These are phyloP conservation scores for Phaeodactylum tricornutum DNA, from an alignment of 108 stramenopile species.

Conservation along the genomic window DNA sequence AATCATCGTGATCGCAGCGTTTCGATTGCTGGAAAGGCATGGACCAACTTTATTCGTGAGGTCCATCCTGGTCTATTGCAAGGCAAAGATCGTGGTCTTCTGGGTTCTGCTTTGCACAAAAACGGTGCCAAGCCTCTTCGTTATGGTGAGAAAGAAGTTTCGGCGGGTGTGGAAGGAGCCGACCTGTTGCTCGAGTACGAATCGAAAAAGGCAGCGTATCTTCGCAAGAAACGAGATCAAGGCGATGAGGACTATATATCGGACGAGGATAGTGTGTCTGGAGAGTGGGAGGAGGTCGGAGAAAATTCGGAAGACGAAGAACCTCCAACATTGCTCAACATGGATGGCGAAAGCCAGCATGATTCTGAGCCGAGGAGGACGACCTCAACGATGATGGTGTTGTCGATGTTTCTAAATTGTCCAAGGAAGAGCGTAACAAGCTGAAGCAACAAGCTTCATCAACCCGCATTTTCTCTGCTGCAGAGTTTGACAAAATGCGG, in stretches of 20 bases:
- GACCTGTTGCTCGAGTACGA: constrained; percentile 87
- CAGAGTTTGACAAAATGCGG: constrained; percentile 82
- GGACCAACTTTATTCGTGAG: constrained; percentile 92
- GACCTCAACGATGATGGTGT: constrained; percentile 15
- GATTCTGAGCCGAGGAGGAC: constrained; percentile 5
- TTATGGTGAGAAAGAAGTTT: constrained; percentile 78
- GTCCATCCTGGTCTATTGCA: constrained; percentile 81
- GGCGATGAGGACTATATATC: constrained; percentile 36
- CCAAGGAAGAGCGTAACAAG: constrained; percentile 58
- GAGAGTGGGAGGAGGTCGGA: constrained; percentile 31
- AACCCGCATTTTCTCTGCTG: constrained; percentile 67
- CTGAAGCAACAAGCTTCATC: constrained; percentile 68
- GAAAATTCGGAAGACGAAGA: constrained; percentile 44
- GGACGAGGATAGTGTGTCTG: constrained; percentile 35
- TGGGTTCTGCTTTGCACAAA: constrained; percentile 65
- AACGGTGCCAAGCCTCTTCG: constrained; percentile 69
- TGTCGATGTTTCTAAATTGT: constrained; percentile 58
- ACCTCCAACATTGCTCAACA: constrained; percentile 49
- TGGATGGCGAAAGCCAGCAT: constrained; percentile 13
- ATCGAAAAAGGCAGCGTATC: constrained; percentile 42
- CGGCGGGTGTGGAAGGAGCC: constrained; percentile 87
- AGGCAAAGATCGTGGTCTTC: constrained; percentile 85
- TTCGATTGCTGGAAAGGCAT: constrained; percentile 83
- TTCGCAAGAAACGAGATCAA: constrained; percentile 24
- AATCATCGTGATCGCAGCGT: constrained; percentile 90